phyloP scores from a whole-genome alignment of 495 filamentous ascomycete species.

The Amorphotheca resinae region DNA sequence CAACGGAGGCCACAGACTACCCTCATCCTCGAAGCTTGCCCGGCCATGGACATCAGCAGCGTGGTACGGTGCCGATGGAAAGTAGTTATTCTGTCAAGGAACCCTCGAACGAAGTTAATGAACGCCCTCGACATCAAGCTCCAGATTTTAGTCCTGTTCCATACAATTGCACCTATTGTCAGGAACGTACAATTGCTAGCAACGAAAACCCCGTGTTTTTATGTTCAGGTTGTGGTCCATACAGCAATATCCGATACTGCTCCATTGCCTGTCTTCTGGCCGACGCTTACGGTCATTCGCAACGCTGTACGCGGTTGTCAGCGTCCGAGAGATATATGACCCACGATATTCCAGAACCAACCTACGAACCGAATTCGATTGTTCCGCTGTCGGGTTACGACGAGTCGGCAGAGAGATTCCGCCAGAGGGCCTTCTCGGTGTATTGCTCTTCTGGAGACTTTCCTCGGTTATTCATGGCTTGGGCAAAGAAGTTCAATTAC shows the following conservation, averaged over 20 bases:
- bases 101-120: too few relatives aligned
- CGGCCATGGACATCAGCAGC: too few relatives aligned
- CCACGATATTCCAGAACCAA: not conserved
- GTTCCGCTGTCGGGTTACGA: not conserved
- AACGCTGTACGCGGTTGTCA: constrained; percentile 1
- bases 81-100: too few relatives aligned
- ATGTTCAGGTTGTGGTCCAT: constrained; percentile 11
- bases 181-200: not conserved
- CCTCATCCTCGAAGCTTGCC: too few relatives aligned
- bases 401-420: constrained; percentile 8
- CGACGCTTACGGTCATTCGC: constrained; percentile 5
- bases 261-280: constrained; percentile 10
- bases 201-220: not conserved
- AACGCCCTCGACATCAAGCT: too few relatives aligned
- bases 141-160: too few relatives aligned
- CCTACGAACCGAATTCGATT: not conserved
- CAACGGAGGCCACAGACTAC: too few relatives aligned
- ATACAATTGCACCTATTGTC: constrained; percentile 2
- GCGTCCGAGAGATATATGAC: not conserved
- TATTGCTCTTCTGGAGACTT: constrained; percentile 5
- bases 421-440: constrained; percentile 11
- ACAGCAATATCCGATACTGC: constrained; percentile 7
- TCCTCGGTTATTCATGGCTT: constrained; percentile 1
- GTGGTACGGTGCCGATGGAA: too few relatives aligned
- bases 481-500: not conserved